Conservation (phyloP, 352 stramenopile species). For the Pythium sp. region DNA sequence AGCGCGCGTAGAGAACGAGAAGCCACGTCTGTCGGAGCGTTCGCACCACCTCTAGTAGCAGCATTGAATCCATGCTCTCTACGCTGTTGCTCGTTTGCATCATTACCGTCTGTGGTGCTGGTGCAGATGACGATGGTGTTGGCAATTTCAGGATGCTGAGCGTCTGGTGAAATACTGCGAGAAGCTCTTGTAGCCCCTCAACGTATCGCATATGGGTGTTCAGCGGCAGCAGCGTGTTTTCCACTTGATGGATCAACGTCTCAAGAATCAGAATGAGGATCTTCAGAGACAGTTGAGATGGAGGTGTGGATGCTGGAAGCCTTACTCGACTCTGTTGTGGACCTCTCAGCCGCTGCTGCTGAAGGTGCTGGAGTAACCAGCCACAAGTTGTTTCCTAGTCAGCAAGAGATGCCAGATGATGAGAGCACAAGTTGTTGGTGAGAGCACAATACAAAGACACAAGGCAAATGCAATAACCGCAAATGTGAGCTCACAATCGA, state of each 20-base stretch:
- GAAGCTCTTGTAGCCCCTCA: neutral
- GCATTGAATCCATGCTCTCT: neutral
- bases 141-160: neutral
- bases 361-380: slow-evolving; percentile 5
- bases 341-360: slow-evolving; percentile 1
- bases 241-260: neutral
- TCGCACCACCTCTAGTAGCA: neutral
- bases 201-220: slow-evolving; percentile 10
- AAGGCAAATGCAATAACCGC: too few species aligned
- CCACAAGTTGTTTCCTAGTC: slow-evolving; percentile 1
- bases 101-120: neutral
- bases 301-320: neutral
- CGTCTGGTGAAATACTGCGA: neutral
- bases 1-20: slow-evolving; percentile 27
- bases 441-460: neutral
- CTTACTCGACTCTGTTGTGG: neutral
- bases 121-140: neutral
- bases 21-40: slow-evolving; percentile 19
- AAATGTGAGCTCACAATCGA: slow-evolving; percentile 17
- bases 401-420: neutral
- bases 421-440: neutral
- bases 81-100: neutral
- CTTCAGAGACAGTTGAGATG: neutral
- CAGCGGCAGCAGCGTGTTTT: slow-evolving; percentile 2
- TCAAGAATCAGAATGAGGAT: neutral